These are phyloP conservation scores for Kuraishia hungarica DNA, from an alignment of 805 yeast species.

Conservation along the genomic window DNA sequence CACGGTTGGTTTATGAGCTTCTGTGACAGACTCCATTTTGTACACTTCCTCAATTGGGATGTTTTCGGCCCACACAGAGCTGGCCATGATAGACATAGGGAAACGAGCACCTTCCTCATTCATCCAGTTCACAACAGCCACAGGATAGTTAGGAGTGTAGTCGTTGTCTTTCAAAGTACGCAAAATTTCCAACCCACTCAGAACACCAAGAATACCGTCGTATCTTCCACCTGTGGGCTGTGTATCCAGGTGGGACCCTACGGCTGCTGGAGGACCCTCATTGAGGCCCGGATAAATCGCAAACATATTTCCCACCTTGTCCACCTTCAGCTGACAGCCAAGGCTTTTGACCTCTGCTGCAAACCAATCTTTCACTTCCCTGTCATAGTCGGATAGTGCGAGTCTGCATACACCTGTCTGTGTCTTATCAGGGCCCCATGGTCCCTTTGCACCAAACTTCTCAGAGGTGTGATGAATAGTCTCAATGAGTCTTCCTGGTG, in stretches of 20 bases:
- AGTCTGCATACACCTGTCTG: conserved; percentile 65
- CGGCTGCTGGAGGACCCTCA: conserved; percentile 44
- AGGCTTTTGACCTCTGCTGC: conserved; percentile 37
- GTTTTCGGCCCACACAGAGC: conserved; percentile 59
- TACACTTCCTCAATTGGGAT: conserved; percentile 40
- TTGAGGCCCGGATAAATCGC: conserved; percentile 53
- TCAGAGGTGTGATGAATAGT: conserved; percentile 56
- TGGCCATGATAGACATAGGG: conserved; percentile 60
- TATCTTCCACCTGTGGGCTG: conserved; percentile 76
- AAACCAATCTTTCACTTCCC: conserved; percentile 60
- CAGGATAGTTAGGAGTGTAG: conserved; percentile 54
- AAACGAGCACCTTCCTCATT: conserved; percentile 77
- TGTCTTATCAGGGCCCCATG: conserved; percentile 47
- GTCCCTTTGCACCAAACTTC: conserved; percentile 51
- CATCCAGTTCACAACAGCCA: conserved; percentile 62
- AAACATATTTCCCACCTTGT: conserved; percentile 62
- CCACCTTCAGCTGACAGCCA: conserved; percentile 53
- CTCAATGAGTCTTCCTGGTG: conserved; percentile 35
- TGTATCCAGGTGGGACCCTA: conserved; percentile 70
- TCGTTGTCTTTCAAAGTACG: conserved; percentile 55
- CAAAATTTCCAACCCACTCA: conserved; percentile 58
- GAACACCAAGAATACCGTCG: conserved; percentile 66
- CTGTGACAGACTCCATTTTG: conserved; percentile 43
- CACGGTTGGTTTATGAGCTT: conserved; percentile 38
- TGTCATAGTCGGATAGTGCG: conserved; percentile 55